Evolutionary conservation across 2,329 filamentous ascomycete species (phyloP), one percentile per base, ranked within the genome.

Genomic region (Alternaria tenuissima): DNA sequence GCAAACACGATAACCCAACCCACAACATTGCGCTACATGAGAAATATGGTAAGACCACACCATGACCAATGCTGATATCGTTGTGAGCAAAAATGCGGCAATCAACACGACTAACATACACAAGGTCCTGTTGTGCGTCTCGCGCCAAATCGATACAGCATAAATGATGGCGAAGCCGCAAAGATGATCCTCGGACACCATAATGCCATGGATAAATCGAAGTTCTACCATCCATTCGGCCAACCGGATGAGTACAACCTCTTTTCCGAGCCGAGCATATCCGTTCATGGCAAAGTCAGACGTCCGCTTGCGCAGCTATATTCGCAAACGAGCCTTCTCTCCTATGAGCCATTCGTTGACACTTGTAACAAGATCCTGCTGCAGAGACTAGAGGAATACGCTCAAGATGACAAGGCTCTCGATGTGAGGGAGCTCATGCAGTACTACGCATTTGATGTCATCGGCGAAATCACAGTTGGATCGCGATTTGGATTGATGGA

Each of bases 291-390:
- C 14, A 67, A 68, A 26, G 71, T 78, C 49, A 70, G 76, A 32
- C 71, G 78, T 18, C 71, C 78, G 4, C 66, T 81, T 38, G 76
- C 74, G 26, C 61, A 72, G 6, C 67, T 78, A 1, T 82, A 82
- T 53, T 72, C 78, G 4, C 79, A 79, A 68, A 76, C 74, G 1
- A 66, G 69, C 2, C 59, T 82, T 20, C 73, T 75, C 32, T 73
- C 78, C 9, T 70, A 81, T 22, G 80, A 82, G 63, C 72, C 72
- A 1, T 79, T 78, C 28, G 77, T 82, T 3, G 75, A 81, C 58
- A 67, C 72, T 26, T 75, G 71, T 16, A 36, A 36, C 1, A 36
- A 36, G 14, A 36, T 36, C 32, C 4, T 36, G 14, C 5, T 36
- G 32, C 32, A 36, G 12, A 36, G 32, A 36, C 1, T 36, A 36